Base-by-base conservation (phyloP, 2,329 filamentous ascomycete genomes). In the Fusarium protoensiforme region DNA sequence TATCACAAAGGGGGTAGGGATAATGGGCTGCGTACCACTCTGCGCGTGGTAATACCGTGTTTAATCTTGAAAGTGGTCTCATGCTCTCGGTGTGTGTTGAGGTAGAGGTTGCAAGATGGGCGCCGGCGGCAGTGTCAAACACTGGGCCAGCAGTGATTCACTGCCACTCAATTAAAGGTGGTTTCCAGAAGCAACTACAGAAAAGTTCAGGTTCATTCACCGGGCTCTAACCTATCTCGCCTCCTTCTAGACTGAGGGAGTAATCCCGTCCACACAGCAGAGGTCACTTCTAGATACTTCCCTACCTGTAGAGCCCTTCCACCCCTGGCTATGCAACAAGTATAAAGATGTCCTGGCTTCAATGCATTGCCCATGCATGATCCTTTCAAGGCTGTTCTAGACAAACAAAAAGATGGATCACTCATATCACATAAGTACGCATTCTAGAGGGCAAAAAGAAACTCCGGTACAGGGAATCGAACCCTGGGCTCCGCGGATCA, bases 381-480 rank as follows among this genome's bases (percentile, higher is more conserved):
- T 22, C 20, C 5, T 20, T n/a, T 20, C 39, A 14, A 43, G 39
- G 20, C 20, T 43, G 11, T 27, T 22, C 22, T 16, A 24, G 7
- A 14, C 13, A 46, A 24, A 14, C 22, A 46, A 46, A 46, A 46
- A 46, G 41, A 22, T 46, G 16, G 14, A 22, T 46, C 22, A 24
- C 41, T 4, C 20, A 24, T 16, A 24, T 24, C 20, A 46, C 22
- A 36, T 10, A 9, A 24, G 13, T 4, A 8, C 22, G 41, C 13
- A 24, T 13, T 16, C 13, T 14, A 14, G 38, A 22, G 20, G 14
- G 22, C 27, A 51, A 51, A 51, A 51, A 29, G 18, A 31, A 27
- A 31, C 53, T 56, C 53, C 53, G 53, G 53, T 56, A 56, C 53
- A 56, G 53, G 53, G 53, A 36, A 56, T 56, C 53, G 53, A 56